Evolutionary conservation across 805 yeast genomes (phyloP), one percentile per base, ranked within the genome.

Genomic region (Middelhovenomyces tepae): DNA sequence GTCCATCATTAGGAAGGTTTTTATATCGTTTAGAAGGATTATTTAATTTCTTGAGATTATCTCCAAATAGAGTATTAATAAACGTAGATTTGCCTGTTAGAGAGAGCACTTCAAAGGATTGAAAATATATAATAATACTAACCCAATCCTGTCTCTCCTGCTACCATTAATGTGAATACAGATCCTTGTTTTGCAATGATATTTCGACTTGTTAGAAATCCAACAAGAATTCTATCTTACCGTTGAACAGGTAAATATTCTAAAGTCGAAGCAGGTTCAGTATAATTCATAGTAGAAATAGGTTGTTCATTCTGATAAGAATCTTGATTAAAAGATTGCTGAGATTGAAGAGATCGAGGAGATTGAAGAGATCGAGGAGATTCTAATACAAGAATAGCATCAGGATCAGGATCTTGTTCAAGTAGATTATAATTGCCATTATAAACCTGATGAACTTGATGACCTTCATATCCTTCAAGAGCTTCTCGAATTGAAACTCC

Each of bases 61-160:
- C 29, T 7, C 29, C 91, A 58, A 87, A 83, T 37, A 86, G 58
- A 2, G 94, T 84, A 59, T 84, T 83, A 55, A 86, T 66, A 46
- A 85, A 85, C 0, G 95, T 86, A n/a, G 93, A 78, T 57, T 86
- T 48, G 17, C 29, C 29, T 26, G n/a, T 26, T 16, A 15, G 13
- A 9, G 7, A 15, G 29, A 16, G 15, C 15, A 20, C 11, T 15
- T 15, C 6, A 24, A 10, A 26, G 15, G 10, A 26, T 9, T 14
- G 29, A 14, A 26, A 5, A 14, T 21, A 21, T 21, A 21, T 16
- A 15, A 11, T 22, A 14, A 14, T 8, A 27, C 38, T n/a, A 84
- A 40, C 96, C 96, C 32, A 85, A 62, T 5, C 95, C 95, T 31
- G 87, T 74, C 56, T 86, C 95, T 47, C 96, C 96, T 22, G 71